Percentiles rank a stretch among this genome's conserved stretches.
phyloP scores from a whole-genome alignment of 768 basidiomycete genomes.

The Suillus hirtellus region DNA sequence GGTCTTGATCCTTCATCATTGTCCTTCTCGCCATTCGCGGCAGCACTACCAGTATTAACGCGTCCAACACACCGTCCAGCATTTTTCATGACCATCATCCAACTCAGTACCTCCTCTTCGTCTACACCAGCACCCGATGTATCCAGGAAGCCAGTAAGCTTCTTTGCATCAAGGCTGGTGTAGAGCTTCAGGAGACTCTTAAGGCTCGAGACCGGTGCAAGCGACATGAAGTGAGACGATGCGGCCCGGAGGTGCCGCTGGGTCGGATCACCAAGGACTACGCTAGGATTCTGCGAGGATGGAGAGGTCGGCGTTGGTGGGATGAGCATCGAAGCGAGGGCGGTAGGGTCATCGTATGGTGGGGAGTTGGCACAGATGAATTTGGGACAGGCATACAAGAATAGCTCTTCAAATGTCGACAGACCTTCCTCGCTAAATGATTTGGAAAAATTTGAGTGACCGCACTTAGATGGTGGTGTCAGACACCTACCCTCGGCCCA shows the following conservation, averaged over 20 bases:
- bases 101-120: conserved; percentile 93
- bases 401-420: conserved; percentile 87
- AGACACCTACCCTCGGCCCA: conserved; percentile 73
- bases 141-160: conserved; percentile 90
- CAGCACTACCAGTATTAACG: conserved; percentile 44
- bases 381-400: conserved; percentile 92
- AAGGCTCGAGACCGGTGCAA: conserved; percentile 78
- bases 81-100: conserved; percentile 96
- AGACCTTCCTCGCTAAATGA: conserved; percentile 63
- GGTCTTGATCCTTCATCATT: conserved; percentile 22
- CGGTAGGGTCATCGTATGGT: conserved; percentile 80
- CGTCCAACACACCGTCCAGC: conserved; percentile 70
- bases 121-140: conserved; percentile 43
- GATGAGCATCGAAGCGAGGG: conserved; percentile 53
- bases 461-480: conserved; percentile 5
- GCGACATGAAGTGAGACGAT: conserved; percentile 76
- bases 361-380: conserved; percentile 95
- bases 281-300: conserved; percentile 26
- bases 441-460: background rate
- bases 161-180: conserved; percentile 87
- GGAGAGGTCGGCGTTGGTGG: conserved; percentile 38
- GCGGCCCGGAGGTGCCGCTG: conserved; percentile 85
- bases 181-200: conserved; percentile 94
- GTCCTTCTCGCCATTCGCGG: conserved; percentile 47
- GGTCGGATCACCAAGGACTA: conserved; percentile 57